Evolutionary conservation across 176 grass and related monocot genomes (phyloP).

Genomic region (Bonia amplexicaulis): DNA sequence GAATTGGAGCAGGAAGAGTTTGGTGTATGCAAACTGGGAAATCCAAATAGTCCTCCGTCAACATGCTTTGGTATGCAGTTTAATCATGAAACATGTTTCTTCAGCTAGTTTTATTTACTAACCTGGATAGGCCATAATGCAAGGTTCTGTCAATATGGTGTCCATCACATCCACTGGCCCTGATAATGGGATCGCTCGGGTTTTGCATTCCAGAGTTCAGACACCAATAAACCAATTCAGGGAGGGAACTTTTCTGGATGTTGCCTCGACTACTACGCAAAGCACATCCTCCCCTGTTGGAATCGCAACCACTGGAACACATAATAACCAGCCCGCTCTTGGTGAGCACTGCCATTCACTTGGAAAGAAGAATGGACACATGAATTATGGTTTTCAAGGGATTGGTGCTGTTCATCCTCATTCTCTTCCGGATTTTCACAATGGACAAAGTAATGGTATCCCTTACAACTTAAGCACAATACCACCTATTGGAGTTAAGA

Average conservation of each 20-base stretch:
- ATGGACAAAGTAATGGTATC: constrained; percentile 46
- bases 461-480: constrained; percentile 48
- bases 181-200: constrained; percentile 53
- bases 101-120: constrained; percentile 26
- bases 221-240: constrained; percentile 46
- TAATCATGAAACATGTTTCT: neutral
- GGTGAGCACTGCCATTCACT: constrained; percentile 53
- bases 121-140: constrained; percentile 27
- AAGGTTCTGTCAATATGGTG: constrained; percentile 30
- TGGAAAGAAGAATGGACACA: constrained; percentile 42
- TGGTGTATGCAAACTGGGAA: constrained; percentile 43
- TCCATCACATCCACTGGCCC: constrained; percentile 35
- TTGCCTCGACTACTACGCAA: constrained; percentile 10
- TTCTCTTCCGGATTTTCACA: constrained; percentile 66
- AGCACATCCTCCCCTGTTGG: constrained; percentile 51
- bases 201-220: constrained; percentile 41
- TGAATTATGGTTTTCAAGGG: constrained; percentile 59
- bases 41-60: constrained; percentile 45
- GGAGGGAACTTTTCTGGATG: constrained; percentile 35
- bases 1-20: constrained; percentile 49
- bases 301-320: constrained; percentile 34
- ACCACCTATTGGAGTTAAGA: constrained; percentile 45
- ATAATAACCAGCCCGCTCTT: constrained; percentile 28
- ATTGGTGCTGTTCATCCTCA: constrained; percentile 53
- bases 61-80: constrained; percentile 60